These are phyloP conservation scores for Xylaria polymorpha DNA, from an alignment of 2,329 filamentous ascomycete species.

Conservation along the genomic window DNA sequence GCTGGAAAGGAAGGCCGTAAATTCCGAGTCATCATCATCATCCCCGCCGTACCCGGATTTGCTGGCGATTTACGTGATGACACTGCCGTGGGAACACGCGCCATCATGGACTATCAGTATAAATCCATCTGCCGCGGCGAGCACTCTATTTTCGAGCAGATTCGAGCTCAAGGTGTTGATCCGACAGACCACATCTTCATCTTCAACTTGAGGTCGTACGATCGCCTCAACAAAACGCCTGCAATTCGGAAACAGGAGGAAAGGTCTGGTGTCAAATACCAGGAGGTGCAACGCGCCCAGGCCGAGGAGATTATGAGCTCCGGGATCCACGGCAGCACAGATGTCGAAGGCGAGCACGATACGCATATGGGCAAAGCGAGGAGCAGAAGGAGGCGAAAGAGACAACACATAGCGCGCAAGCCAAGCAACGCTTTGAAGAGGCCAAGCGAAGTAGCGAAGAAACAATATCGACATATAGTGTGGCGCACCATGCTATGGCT, in stretches of 20 bases:
- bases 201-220: slow-evolving; percentile 94
- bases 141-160: slow-evolving; percentile 87
- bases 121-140: slow-evolving; percentile 94
- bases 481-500: slow-evolving; percentile 86
- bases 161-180: slow-evolving; percentile 79
- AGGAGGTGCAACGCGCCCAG: slow-evolving; percentile 86
- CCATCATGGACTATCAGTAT: slow-evolving; percentile 99
- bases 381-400: slow-evolving; percentile 52
- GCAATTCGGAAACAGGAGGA: slow-evolving; percentile 80
- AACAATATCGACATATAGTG: slow-evolving; percentile 59
- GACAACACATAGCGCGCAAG: slow-evolving; percentile 56
- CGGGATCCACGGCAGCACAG: slow-evolving; percentile 71
- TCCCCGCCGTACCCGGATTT: slow-evolving; percentile 93
- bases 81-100: slow-evolving; percentile 85
- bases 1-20: slow-evolving; percentile 86
- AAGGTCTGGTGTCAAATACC: slow-evolving; percentile 83
- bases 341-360: slow-evolving; percentile 59
- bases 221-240: slow-evolving; percentile 86
- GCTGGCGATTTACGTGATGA: slow-evolving; percentile 88
- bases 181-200: slow-evolving; percentile 86
- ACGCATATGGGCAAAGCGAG: slow-evolving; percentile 60
- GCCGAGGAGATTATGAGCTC: slow-evolving; percentile 88
- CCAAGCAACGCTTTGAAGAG: slow-evolving; percentile 65
- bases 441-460: slow-evolving; percentile 54
- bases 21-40: slow-evolving; percentile 89